These are phyloP conservation scores for Diaporthe batatas DNA, from an alignment of 2,329 filamentous ascomycete species.

Conservation along the genomic window DNA sequence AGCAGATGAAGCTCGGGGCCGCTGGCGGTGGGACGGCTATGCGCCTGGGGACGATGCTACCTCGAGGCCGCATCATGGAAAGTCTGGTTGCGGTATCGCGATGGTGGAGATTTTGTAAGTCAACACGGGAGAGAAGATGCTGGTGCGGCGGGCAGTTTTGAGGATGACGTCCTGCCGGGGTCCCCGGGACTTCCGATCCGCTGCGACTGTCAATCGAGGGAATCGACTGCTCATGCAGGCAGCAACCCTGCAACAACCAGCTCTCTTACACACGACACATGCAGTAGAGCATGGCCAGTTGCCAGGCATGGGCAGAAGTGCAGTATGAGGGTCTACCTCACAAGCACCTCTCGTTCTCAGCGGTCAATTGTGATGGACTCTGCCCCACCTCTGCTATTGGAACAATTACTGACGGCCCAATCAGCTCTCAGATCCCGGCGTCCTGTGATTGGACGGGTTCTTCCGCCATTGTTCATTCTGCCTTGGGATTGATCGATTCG, in stretches of 20 bases:
- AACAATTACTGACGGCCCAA: not conserved
- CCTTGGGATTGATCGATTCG: not conserved
- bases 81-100: not conserved
- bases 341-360: not conserved
- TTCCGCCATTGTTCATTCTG: constrained; percentile 4
- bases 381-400: not conserved
- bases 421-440: not conserved
- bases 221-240: not conserved
- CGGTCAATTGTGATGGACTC: not conserved
- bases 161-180: constrained; percentile 18
- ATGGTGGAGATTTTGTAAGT: not conserved
- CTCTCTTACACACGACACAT: not conserved
- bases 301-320: not conserved
- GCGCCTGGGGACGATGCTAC: constrained; percentile 6
- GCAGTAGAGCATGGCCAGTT: not conserved
- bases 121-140: not conserved
- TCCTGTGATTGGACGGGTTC: not conserved
- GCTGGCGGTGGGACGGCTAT: not conserved
- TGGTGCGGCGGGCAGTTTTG: not conserved
- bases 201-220: not conserved
- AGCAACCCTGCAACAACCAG: not conserved
- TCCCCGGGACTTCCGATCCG: constrained; percentile 17
- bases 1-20: constrained; percentile 36
- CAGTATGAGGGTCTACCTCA: not conserved
- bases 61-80: constrained; percentile 6